phyloP scores from a whole-genome alignment of 1,139 yeast species.

The Spencermartinsiella ligniputridi region DNA sequence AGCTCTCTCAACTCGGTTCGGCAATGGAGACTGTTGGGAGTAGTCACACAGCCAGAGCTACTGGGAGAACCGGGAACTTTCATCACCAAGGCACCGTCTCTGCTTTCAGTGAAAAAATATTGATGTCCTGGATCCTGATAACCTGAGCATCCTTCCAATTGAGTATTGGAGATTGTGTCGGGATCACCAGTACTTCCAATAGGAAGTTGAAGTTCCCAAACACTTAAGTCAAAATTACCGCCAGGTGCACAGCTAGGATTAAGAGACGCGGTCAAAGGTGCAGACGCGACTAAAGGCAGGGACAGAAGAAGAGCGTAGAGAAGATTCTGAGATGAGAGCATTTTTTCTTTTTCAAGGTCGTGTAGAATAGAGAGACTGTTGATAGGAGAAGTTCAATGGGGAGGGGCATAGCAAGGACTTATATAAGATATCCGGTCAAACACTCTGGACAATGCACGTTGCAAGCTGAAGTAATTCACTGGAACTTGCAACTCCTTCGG shows the following conservation, averaged over 20 bases:
- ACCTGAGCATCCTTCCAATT: conserved; percentile 3
- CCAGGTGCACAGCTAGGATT: conserved; percentile 5
- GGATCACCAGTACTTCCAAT: conserved; percentile 4
- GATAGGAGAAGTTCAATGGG: too few species aligned
- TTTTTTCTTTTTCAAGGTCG: too few species aligned
- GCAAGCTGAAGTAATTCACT: not conserved
- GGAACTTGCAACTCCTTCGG: not conserved
- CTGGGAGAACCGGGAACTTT: conserved; percentile 4
- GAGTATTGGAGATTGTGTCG: not conserved
- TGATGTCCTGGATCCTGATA: not conserved
- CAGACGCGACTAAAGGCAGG: not conserved
- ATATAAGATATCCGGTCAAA: too few species aligned
- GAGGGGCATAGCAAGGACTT: too few species aligned
- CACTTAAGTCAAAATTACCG: conserved; percentile 1
- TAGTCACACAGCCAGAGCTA: conserved; percentile 2
- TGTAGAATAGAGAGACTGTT: too few species aligned
- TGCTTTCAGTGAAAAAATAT: conserved; percentile 2
- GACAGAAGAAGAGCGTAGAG: not conserved
- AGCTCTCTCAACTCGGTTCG: conserved; percentile 2
- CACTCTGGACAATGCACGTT: not conserved
- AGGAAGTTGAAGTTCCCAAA: conserved; percentile 3
- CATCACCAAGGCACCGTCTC: conserved; percentile 5
- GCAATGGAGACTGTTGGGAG: conserved; percentile 3
- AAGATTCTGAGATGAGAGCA: not conserved
- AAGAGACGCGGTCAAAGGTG: not conserved